Evolutionary conservation across 192 early-diverging fungal species (phyloP), one percentile per base, ranked within the genome.

Genomic region (Gryganskiella cystojenkinii): DNA sequence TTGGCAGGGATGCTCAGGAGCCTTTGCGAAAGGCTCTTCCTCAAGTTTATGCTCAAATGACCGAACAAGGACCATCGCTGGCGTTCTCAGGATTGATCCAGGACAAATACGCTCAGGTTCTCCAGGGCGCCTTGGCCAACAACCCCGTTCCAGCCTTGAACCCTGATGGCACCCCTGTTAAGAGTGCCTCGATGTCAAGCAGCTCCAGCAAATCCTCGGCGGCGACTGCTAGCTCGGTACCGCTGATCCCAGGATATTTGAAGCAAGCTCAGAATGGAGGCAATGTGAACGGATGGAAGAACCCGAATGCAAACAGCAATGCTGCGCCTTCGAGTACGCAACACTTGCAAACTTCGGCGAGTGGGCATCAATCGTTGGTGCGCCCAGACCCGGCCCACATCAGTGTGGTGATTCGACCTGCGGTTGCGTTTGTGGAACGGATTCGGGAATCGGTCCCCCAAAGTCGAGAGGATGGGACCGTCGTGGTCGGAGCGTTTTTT

Each of bases 401-500:
- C 56, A 78, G 74, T 33, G 66, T 78, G 15, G 74, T 78, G 8
- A 78, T 78, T 25, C 65, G 74, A 11, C 74, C 74, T 13, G 67
- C 74, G 4, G 74, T 78, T 13, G 74, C 74, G 14, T 69, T 78
- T 64, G 74, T 78, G 13, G 74, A 78, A 34, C 65, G 74, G 1
- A 54, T 78, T 3, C 59, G 74, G 0, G 74, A 78, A 43, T 61
- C 44, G 27, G 74, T 78, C 8, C 74, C 74, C 6, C 67, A 69
- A 43, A 78, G 74, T 52, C 74, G 74, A 2, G 74, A 78, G 13
- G 74, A 78, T 49, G 74, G 74, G 1, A 78, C 74, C 4, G 74
- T 78, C 20, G 67, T 78, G n/a, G 74, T 78, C 3, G 74, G 74
- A 15, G 74, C 74, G 4, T 78, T 78, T 49, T 78, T 78, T 64